Conservation (phyloP, 2,329 filamentous ascomycete species). For the Cadophora sp. region DNA sequence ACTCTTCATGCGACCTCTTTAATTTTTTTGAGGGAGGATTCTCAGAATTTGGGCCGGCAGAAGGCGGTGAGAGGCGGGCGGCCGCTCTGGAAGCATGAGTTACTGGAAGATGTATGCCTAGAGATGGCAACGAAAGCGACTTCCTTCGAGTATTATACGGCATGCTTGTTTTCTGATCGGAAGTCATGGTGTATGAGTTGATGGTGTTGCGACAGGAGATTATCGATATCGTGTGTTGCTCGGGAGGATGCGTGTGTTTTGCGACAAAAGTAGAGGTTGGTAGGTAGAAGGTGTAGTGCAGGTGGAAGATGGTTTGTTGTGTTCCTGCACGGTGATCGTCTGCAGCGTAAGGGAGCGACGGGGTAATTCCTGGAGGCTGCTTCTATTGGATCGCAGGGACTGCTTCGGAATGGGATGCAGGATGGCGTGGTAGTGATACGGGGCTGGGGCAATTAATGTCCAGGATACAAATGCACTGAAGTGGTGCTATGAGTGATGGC, state of each 20-base stretch:
- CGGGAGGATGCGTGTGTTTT: conserved; percentile 19
- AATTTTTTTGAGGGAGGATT: conserved; percentile 67
- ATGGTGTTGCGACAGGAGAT: conserved; percentile 36
- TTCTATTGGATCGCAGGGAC: conserved; percentile 35
- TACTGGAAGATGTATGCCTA: conserved; percentile 88
- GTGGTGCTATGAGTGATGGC: not conserved
- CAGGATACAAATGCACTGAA: conserved; percentile 12
- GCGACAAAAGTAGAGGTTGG: conserved; percentile 12
- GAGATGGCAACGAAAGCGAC: conserved; percentile 88
- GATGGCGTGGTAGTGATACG: conserved; percentile 36
- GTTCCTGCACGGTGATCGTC: conserved; percentile 44
- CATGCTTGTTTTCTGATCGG: conserved; percentile 58
- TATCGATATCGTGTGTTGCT: conserved; percentile 25
- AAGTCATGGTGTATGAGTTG: conserved; percentile 26
- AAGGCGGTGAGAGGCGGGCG: conserved; percentile 46
- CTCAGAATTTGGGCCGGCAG: conserved; percentile 41
- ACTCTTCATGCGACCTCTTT: conserved; percentile 76
- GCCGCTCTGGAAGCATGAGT: conserved; percentile 65
- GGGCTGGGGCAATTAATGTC: conserved; percentile 22
- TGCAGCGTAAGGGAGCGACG: conserved; percentile 33
- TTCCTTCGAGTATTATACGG: conserved; percentile 97
- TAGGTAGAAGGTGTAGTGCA: conserved; percentile 1
- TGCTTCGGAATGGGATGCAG: conserved; percentile 39
- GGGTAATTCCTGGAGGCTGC: conserved; percentile 31
- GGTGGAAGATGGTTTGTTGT: conserved; percentile 34